These are phyloP conservation scores for Cryptococcus amylolentus DNA, from an alignment of 1,284 basidiomycete genomes.

Conservation along the genomic window DNA sequence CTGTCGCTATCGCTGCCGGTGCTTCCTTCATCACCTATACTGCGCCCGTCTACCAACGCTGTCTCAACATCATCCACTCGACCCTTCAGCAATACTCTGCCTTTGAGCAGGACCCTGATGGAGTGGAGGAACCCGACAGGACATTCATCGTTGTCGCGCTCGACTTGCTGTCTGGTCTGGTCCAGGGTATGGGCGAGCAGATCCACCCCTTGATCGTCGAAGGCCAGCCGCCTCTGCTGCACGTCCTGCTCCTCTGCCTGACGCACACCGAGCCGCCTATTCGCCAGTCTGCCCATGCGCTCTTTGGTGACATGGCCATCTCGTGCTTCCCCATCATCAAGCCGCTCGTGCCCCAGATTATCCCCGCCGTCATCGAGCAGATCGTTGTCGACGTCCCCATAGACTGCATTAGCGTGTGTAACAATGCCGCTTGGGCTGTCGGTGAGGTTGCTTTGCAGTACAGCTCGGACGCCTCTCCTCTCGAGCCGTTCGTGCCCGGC, in stretches of 20 bases:
- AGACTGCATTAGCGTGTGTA: constrained; percentile 93
- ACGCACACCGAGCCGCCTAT: constrained; percentile 94
- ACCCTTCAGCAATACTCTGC: constrained; percentile 74
- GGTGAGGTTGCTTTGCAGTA: constrained; percentile 93
- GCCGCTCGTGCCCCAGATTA: constrained; percentile 78
- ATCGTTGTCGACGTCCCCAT: constrained; percentile 69
- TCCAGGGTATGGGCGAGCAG: constrained; percentile 82
- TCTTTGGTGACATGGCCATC: constrained; percentile 97
- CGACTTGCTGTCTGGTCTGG: constrained; percentile 90
- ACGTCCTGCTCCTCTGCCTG: constrained; percentile 75
- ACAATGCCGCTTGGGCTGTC: constrained; percentile 99
- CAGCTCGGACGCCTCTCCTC: constrained; percentile 51
- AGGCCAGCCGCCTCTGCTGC: constrained; percentile 71
- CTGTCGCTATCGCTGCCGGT: constrained; percentile 94
- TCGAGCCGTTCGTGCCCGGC: constrained; percentile 82
- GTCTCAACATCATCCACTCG: constrained; percentile 77
- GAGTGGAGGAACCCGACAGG: constrained; percentile 83
- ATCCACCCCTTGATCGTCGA: constrained; percentile 67
- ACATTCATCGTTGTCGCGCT: constrained; percentile 96
- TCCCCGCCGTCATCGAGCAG: constrained; percentile 84
- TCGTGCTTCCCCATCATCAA: constrained; percentile 75
- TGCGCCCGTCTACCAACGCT: constrained; percentile 87
- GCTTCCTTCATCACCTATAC: constrained; percentile 86
- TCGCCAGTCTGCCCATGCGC: constrained; percentile 92
- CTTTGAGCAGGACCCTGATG: constrained; percentile 62